Conservation (phyloP, 352 stramenopile species). For the Hyaloperonospora brassicae region DNA sequence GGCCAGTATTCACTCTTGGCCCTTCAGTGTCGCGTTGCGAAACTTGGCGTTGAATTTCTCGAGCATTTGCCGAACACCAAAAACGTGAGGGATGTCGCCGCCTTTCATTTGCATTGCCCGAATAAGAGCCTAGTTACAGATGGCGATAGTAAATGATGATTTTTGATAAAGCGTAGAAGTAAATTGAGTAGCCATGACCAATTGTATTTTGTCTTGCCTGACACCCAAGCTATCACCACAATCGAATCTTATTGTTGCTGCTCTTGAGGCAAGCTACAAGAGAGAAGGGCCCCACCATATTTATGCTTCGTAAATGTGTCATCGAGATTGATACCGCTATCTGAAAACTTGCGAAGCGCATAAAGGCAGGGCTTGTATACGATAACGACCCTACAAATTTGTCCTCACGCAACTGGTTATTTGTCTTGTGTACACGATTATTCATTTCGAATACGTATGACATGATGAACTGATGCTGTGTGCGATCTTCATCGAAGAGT, state of each 20-base stretch:
- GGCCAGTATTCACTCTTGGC: not conserved
- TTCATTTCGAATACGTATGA: not conserved
- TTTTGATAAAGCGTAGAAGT: not conserved
- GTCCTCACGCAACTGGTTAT: not conserved
- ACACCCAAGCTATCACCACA: not conserved
- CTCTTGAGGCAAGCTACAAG: not conserved
- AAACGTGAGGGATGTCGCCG: not conserved
- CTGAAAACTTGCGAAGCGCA: not conserved
- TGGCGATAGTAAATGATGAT: not conserved
- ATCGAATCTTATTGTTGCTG: conserved; percentile 1
- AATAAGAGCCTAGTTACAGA: not conserved
- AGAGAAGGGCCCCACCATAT: not conserved
- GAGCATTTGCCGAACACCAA: not conserved
- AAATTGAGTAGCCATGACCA: not conserved
- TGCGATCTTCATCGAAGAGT: not conserved
- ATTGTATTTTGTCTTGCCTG: not conserved
- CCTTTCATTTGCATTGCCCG: not conserved
- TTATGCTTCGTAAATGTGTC: not conserved
- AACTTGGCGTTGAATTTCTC: not conserved
- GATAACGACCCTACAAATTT: not conserved
- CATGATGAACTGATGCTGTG: not conserved
- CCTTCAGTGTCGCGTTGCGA: not conserved
- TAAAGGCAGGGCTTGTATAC: not conserved
- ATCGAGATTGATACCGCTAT: not conserved
- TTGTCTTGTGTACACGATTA: not conserved